Evolutionary conservation across 805 yeast species (phyloP).

Genomic region (Ogataea neopini): DNA sequence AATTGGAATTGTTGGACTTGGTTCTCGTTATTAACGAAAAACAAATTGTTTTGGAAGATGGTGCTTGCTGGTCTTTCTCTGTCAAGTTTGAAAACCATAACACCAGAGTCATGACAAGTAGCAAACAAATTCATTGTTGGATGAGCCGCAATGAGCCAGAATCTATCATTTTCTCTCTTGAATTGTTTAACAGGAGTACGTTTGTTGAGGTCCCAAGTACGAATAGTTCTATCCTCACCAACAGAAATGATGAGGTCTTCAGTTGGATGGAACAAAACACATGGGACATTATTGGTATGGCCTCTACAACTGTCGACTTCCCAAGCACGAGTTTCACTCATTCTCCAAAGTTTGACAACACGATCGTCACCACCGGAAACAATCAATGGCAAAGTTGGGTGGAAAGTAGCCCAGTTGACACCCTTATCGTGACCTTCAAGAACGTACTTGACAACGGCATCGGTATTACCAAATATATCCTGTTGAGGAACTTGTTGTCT

Average conservation of each 20-base stretch:
- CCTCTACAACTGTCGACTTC: slow-evolving; percentile 99
- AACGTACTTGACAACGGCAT: slow-evolving; percentile 92
- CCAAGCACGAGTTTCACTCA: slow-evolving; percentile 98
- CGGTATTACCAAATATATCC: slow-evolving; percentile 92
- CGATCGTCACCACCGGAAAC: slow-evolving; percentile 97
- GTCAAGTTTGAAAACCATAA: slow-evolving; percentile 95
- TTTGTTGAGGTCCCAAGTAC: slow-evolving; percentile 96
- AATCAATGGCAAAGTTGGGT: slow-evolving; percentile 91
- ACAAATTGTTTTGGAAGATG: slow-evolving; percentile 68
- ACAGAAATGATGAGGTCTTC: slow-evolving; percentile 91
- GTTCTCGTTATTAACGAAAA: slow-evolving; percentile 78
- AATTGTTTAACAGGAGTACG: slow-evolving; percentile 93
- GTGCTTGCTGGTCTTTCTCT: slow-evolving; percentile 96
- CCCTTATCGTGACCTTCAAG: slow-evolving; percentile 98
- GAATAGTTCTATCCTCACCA: slow-evolving; percentile 92
- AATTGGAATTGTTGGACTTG: slow-evolving; percentile 82
- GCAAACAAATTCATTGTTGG: slow-evolving; percentile 92
- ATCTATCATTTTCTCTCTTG: slow-evolving; percentile 90
- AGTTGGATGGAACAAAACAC: slow-evolving; percentile 89
- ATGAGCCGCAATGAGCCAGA: slow-evolving; percentile 90
- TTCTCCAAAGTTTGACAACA: slow-evolving; percentile 93
- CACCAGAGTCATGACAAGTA: slow-evolving; percentile 95
- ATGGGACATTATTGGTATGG: slow-evolving; percentile 88
- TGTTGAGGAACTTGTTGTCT: slow-evolving; percentile 76
- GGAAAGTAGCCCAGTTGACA: slow-evolving; percentile 98